Base-by-base conservation (phyloP, 1,284 basidiomycete species). In the Pulchroboletus neoregius region DNA sequence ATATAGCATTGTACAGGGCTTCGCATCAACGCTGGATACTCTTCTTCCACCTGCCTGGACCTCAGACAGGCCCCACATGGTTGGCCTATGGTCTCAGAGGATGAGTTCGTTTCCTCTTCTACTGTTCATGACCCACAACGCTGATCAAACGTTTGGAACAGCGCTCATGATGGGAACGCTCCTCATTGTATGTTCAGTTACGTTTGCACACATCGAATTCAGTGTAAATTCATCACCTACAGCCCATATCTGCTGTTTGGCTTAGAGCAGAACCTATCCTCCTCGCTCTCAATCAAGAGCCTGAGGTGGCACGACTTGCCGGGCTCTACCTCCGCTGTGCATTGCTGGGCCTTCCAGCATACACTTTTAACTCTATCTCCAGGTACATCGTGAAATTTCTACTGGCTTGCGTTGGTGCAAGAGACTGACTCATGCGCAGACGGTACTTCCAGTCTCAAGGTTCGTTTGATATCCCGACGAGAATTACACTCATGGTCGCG, bases 11-110 rank as follows among this genome's bases (percentile, higher is more conserved):
- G 71, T 94, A 11, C 86, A 89, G 56, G 94, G 93, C 22, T 81
- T 95, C 50, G 75, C 82, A 8, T 89, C 85, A 40, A 86, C 91
- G 0, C 77, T 97, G 13, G 94, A 97, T 62, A 94, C 94, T 0
- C 78, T 97, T 57, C 78, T 97, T 2, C 94, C 94, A 0, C 80
- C 88, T 15, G 91, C 94, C 5, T 97, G 92, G 89, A 94, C 93
- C 0, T 91, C 89, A 11, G 68, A 83, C 0, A 80, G 84, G 36
- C 93, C 92, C 0, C 71, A 84, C 16, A 75, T 91, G 15, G 91
- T 97, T n/a, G 94, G 94, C 5, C 73, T 96, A 4, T 96, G 93
- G 93, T 71, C 87, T 6, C 92, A 94, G 65, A 75, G 94, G 54
- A 93, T 92, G 87, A 68, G 83, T 85, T 50, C 41, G 75, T 36